phyloP scores from a whole-genome alignment of 805 yeast genomes.

The Candida chauliodis region DNA sequence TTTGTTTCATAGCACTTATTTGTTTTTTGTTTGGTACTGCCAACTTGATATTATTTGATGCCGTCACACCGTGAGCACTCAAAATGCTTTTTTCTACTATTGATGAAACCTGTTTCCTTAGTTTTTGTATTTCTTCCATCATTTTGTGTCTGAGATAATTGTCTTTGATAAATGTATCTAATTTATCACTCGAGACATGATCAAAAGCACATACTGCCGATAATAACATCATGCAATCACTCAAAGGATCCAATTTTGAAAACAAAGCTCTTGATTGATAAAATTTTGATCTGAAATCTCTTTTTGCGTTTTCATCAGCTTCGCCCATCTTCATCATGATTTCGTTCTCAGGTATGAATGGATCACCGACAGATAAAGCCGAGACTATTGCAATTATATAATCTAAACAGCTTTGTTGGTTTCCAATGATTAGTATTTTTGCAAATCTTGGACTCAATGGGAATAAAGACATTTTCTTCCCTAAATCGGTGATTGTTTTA shows the following conservation, averaged over 20 bases:
- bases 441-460: conserved; percentile 94
- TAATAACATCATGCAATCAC: conserved; percentile 73
- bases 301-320: conserved; percentile 35
- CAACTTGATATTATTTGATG: conserved; percentile 42
- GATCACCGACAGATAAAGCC: conserved; percentile 90
- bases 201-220: conserved; percentile 88
- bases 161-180: conserved; percentile 45
- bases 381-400: conserved; percentile 91
- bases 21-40: conserved; percentile 68
- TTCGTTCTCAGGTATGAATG: conserved; percentile 74
- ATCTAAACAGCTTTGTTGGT: conserved; percentile 80
- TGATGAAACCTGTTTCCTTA: conserved; percentile 74
- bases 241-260: conserved; percentile 61
- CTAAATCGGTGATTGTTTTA: conserved; percentile 67
- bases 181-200: conserved; percentile 54
- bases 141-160: conserved; percentile 74
- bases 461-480: conserved; percentile 81
- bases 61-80: conserved; percentile 47
- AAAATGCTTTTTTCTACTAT: conserved; percentile 58
- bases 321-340: conserved; percentile 45
- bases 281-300: conserved; percentile 47
- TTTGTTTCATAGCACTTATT: conserved; percentile 78
- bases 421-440: conserved; percentile 82
- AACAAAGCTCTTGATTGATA: conserved; percentile 58
- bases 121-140: conserved; percentile 80